Evolutionary conservation across 2,329 filamentous ascomycete genomes (phyloP).

Genomic region (Blumeria hordei): DNA sequence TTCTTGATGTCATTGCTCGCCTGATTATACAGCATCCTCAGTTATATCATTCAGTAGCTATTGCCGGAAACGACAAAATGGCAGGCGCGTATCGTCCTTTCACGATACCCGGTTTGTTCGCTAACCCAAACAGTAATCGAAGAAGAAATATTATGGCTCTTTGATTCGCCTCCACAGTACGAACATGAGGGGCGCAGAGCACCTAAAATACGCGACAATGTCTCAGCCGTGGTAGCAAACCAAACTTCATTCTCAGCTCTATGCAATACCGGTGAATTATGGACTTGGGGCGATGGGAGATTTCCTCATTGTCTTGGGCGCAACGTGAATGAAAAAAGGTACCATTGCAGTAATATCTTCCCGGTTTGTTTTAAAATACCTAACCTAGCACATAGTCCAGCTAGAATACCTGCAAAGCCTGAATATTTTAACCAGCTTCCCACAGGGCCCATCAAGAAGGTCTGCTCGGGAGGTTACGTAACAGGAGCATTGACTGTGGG

Average conservation of each 20-base stretch:
- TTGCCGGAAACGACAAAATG: constrained; percentile 16
- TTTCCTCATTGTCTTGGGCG: constrained; percentile 32
- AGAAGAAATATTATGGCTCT: constrained; percentile 4
- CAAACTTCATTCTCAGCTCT: constrained; percentile 18
- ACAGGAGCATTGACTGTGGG: constrained; percentile 32
- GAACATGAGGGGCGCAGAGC: background rate
- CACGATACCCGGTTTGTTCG: background rate
- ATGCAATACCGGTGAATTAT: constrained; percentile 16
- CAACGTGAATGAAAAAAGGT: constrained; percentile 13
- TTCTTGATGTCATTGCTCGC: constrained; percentile 8
- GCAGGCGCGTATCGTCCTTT: constrained; percentile 3
- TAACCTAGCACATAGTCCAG: constrained; percentile 15
- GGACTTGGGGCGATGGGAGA: constrained; percentile 30
- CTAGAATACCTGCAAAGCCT: constrained; percentile 22
- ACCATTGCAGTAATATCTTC: background rate
- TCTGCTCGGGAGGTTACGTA: constrained; percentile 29
- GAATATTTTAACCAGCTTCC: constrained; percentile 26
- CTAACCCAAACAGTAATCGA: background rate
- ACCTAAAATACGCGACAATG: constrained; percentile 1
- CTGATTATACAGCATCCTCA: constrained; percentile 8
- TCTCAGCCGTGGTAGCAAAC: constrained; percentile 14
- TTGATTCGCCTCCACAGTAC: constrained; percentile 5
- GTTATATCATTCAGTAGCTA: constrained; percentile 11
- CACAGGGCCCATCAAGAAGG: constrained; percentile 25
- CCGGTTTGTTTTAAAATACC: background rate